Conservation (phyloP, 345 rosid species). For the Moricandia moricandioides region DNA sequence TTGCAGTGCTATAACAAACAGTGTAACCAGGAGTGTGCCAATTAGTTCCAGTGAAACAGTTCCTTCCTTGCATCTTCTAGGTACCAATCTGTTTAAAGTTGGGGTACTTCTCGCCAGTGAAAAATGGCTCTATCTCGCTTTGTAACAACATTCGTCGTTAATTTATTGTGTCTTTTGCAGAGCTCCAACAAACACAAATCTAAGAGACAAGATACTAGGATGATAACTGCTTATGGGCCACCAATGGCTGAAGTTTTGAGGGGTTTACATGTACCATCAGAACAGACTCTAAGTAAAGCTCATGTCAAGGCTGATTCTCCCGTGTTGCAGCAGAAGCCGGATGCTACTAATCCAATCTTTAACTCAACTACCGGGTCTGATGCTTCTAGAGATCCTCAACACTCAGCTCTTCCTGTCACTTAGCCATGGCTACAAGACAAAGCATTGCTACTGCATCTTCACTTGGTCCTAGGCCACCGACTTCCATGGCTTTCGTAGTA, state of each 20-base stretch:
- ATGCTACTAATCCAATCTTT: neutral
- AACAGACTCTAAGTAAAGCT: neutral
- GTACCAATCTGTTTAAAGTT: no score
- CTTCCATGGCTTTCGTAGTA: constrained; percentile 72
- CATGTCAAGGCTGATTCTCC: neutral
- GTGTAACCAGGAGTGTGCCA: no score
- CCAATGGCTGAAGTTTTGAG: constrained; percentile 65
- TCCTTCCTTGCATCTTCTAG: no score
- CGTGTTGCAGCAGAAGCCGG: neutral
- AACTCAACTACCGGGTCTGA: constrained; percentile 33
- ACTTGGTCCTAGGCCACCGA: constrained; percentile 52
- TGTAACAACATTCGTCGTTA: neutral
- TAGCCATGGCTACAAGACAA: neutral
- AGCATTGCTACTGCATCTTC: constrained; percentile 45
- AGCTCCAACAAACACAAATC: constrained; percentile 40
- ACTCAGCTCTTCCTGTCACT: constrained; percentile 29
- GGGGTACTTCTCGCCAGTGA: no score
- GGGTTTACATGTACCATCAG: neutral
- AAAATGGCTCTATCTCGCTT: neutral
- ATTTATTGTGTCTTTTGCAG: constrained; percentile 42
- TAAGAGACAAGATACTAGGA: neutral
- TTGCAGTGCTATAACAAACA: no score
- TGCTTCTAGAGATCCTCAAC: constrained; percentile 51
- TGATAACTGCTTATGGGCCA: neutral
- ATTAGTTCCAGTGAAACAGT: no score